A percentile compares a stretch with the other conserved stretches of the same genome.
Conservation (phyloP, 2,329 filamentous ascomycete genomes). For the Cladorrhinum sp. region DNA sequence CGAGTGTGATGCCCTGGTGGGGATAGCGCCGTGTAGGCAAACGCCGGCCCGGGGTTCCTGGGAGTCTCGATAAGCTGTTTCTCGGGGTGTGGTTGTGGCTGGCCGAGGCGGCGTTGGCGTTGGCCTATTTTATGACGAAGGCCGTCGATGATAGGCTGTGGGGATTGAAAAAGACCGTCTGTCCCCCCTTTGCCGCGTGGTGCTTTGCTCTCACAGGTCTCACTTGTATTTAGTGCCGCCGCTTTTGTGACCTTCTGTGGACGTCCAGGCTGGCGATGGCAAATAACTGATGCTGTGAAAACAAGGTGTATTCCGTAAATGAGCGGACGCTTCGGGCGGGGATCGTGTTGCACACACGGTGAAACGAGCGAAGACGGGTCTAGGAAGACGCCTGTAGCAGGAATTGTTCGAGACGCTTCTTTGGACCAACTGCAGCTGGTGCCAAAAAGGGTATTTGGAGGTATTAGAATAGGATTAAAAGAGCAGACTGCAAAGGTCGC, state of each 20-base stretch:
- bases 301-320: not conserved
- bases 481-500: not conserved
- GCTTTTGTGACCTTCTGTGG: conserved; percentile 14
- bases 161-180: conserved; percentile 15
- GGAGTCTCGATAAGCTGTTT: conserved; percentile 20
- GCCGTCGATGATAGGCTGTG: conserved; percentile 24
- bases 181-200: conserved; percentile 22
- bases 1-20: conserved; percentile 22
- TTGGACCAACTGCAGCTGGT: not conserved
- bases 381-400: conserved; percentile 3
- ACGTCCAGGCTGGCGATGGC: conserved; percentile 16
- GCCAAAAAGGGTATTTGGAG: conserved; percentile 3
- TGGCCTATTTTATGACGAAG: conserved; percentile 15
- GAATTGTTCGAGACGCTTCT: not conserved
- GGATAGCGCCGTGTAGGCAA: conserved; percentile 7
- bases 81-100: conserved; percentile 19
- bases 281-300: conserved; percentile 5
- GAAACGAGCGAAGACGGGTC: not conserved
- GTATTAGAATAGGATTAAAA: conserved; percentile 6
- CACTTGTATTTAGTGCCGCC: conserved; percentile 11
- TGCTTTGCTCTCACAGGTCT: conserved; percentile 16
- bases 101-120: conserved; percentile 21
- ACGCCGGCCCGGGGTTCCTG: conserved; percentile 21
- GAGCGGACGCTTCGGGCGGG: not conserved
- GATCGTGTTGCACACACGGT: not conserved